Percentiles rank a stretch among this genome's conserved stretches.
These are phyloP conservation scores for Monilinia laxa DNA, from an alignment of 2,329 filamentous ascomycete genomes.

Conservation along the genomic window DNA sequence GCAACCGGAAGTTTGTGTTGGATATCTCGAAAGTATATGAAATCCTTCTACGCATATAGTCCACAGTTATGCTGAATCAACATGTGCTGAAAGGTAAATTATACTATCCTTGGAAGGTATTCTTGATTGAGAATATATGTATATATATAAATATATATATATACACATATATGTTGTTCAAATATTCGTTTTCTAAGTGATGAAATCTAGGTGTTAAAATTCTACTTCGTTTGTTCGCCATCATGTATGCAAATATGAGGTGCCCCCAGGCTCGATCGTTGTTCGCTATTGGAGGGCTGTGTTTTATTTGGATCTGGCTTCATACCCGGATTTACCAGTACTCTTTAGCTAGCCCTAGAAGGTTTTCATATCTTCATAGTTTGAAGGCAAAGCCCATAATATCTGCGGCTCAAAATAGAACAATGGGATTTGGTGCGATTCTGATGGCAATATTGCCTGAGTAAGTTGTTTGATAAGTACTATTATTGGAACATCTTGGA, in stretches of 20 bases:
- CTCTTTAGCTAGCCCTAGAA: neutral
- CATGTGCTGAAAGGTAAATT: conserved; percentile 87
- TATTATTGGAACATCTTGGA: neutral
- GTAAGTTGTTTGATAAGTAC: neutral
- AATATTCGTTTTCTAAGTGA: neutral
- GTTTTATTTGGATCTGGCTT: neutral
- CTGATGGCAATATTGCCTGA: conserved; percentile 5
- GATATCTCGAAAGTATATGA: too few relatives aligned
- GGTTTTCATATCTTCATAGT: neutral
- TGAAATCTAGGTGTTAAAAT: too few relatives aligned
- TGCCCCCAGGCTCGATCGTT: neutral
- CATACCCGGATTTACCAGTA: neutral
- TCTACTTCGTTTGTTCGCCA: neutral
- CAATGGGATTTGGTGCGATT: conserved; percentile 11
- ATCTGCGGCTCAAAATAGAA: conserved; percentile 5
- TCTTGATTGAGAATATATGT: neutral
- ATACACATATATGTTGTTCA: neutral
- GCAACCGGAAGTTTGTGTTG: conserved; percentile 86
- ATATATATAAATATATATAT: too few relatives aligned
- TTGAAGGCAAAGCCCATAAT: neutral
- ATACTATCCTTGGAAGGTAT: neutral
- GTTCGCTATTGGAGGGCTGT: neutral
- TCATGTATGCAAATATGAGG: neutral
- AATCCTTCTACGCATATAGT: too few relatives aligned
- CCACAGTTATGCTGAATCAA: conserved; percentile 66